Evolutionary conservation across 1,139 yeast genomes (phyloP).

Genomic region (Ashbya aceris): DNA sequence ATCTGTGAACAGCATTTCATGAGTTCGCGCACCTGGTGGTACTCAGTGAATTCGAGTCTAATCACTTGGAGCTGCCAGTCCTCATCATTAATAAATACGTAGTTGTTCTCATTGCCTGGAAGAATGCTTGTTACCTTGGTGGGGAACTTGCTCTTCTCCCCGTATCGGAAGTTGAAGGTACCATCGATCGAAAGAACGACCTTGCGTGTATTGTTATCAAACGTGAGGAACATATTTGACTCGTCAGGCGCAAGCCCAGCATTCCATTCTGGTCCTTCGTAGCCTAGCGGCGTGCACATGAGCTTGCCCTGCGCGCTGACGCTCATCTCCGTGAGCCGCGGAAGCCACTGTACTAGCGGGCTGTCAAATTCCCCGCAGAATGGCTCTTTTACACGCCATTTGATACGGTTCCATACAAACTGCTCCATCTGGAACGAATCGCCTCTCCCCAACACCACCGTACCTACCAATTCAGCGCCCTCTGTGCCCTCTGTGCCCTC

Average conservation of each 20-base stretch:
- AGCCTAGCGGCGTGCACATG: conserved; percentile 1
- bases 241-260: background rate
- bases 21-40: conserved; percentile 2
- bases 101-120: conserved; percentile 3
- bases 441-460: conserved; percentile 3
- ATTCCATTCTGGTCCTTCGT: conserved; percentile 3
- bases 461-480: conserved; percentile 18
- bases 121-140: conserved; percentile 6
- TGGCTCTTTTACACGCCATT: conserved; percentile 2
- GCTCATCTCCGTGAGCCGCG: conserved; percentile 6
- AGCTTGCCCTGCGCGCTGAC: conserved; percentile 3
- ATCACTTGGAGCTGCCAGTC: conserved; percentile 4
- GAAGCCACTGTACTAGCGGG: conserved; percentile 15
- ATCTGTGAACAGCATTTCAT: conserved; percentile 1
- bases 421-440: conserved; percentile 2
- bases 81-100: conserved; percentile 3
- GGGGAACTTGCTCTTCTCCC: conserved; percentile 7
- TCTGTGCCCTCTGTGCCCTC: conserved; percentile 10
- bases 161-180: conserved; percentile 5
- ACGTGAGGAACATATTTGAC: conserved; percentile 7
- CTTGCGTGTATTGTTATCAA: conserved; percentile 4
- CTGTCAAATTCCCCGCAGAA: conserved; percentile 7
- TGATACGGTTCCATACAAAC: conserved; percentile 5
- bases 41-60: conserved; percentile 2
- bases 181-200: conserved; percentile 8